Conservation (phyloP, 805 yeast species). For the Komagataella populi region DNA sequence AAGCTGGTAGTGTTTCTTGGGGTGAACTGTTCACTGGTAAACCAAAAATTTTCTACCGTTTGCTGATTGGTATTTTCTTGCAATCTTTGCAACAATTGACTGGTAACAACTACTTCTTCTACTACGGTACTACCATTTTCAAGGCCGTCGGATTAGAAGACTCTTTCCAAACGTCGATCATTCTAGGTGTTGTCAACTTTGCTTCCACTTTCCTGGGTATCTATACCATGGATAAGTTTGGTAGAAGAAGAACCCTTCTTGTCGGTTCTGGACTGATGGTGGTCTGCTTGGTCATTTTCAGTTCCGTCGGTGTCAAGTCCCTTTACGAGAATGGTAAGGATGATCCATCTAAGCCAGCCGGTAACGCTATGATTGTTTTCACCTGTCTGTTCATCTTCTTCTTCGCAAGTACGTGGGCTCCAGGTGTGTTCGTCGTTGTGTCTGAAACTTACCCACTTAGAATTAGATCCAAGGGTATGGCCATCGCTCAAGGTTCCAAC, state of each 20-base stretch:
- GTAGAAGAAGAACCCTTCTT: conserved; percentile 51
- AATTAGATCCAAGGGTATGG: conserved; percentile 55
- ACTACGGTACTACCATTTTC: conserved; percentile 56
- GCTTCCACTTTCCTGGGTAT: conserved; percentile 39
- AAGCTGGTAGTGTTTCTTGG: conserved; percentile 40
- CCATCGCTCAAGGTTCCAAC: conserved; percentile 56
- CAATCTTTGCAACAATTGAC: conserved; percentile 62
- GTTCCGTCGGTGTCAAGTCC: conserved; percentile 27
- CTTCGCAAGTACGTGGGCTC: conserved; percentile 72
- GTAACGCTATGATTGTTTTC: conserved; percentile 37
- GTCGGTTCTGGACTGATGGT: conserved; percentile 54
- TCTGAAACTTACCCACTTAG: conserved; percentile 52
- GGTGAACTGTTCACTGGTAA: conserved; percentile 33
- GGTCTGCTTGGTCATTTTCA: conserved; percentile 45
- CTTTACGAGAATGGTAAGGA: conserved; percentile 19
- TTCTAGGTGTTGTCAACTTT: conserved; percentile 32
- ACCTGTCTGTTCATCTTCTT: conserved; percentile 50
- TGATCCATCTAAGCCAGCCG: conserved; percentile 16
- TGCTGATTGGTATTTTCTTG: conserved; percentile 35
- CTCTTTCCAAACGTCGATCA: conserved; percentile 28
- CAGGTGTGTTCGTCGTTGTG: conserved; percentile 47
- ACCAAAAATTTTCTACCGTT: conserved; percentile 27
- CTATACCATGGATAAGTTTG: conserved; percentile 37
- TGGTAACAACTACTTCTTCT: conserved; percentile 61
- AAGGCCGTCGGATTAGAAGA: conserved; percentile 32